Evolutionary conservation across 2,329 filamentous ascomycete species (phyloP).

Genomic region (Ophiosphaerella korrae): DNA sequence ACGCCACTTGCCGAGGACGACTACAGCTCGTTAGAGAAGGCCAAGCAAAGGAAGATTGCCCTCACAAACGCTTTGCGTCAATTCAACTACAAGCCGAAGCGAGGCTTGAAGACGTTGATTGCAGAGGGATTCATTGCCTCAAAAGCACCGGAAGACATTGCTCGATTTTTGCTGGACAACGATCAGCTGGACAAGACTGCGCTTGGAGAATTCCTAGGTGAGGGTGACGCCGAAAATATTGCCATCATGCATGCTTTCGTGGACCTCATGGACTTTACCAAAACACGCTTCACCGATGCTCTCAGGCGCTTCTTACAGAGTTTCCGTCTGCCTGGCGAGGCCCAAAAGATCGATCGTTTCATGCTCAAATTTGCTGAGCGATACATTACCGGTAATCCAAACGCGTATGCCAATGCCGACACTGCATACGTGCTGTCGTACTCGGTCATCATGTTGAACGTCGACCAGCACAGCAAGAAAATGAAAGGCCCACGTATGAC

Average conservation of each 20-base stretch:
- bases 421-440: conserved; percentile 96
- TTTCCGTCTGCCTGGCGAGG: conserved; percentile 92
- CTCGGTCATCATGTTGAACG: conserved; percentile 96
- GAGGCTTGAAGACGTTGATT: conserved; percentile 82
- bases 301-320: conserved; percentile 90
- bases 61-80: conserved; percentile 84
- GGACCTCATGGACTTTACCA: conserved; percentile 90
- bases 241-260: conserved; percentile 99
- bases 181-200: conserved; percentile 88
- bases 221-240: conserved; percentile 91
- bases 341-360: conserved; percentile 98
- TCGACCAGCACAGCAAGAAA: conserved; percentile 90
- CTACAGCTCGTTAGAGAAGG: conserved; percentile 89
- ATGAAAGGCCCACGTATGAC: conserved; percentile 85
- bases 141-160: conserved; percentile 79
- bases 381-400: conserved; percentile 92
- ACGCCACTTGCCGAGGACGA: conserved; percentile 74
- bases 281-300: conserved; percentile 90
- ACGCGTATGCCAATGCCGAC: conserved; percentile 96
- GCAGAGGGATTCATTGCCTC: conserved; percentile 86
- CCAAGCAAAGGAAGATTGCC: conserved; percentile 92
- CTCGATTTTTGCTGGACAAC: conserved; percentile 78
- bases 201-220: conserved; percentile 91
- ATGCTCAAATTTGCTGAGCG: conserved; percentile 99
- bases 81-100: conserved; percentile 98